A percentile compares a stretch with the other conserved stretches of the same genome.
phyloP scores from a whole-genome alignment of 129 eudicot species.

The Artemisia tridentata region DNA sequence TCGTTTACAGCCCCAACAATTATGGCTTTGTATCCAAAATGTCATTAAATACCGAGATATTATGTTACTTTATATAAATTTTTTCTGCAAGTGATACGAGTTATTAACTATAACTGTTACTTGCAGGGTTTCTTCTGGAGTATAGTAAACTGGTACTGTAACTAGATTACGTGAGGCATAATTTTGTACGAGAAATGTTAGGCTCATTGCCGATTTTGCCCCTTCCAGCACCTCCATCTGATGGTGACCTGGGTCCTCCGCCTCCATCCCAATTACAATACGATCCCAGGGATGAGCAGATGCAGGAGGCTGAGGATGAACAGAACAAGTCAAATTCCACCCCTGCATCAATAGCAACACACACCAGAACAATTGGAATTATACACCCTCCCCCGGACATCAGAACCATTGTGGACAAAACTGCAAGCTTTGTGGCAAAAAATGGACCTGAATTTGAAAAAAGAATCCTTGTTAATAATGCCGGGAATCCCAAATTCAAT shows the following conservation, averaged over 20 bases:
- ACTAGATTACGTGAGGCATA: not conserved
- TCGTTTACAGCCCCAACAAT: no score
- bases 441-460: conserved; percentile 89
- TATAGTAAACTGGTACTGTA: conserved; percentile 26
- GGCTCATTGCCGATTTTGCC: conserved; percentile 75
- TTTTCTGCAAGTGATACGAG: not conserved
- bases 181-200: conserved; percentile 36
- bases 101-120: not conserved
- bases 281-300: conserved; percentile 44
- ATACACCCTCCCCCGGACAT: conserved; percentile 93
- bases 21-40: not conserved
- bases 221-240: conserved; percentile 87
- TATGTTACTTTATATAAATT: not conserved
- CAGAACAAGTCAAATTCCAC: conserved; percentile 30
- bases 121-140: conserved; percentile 24
- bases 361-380: conserved; percentile 79
- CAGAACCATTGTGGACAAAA: conserved; percentile 77
- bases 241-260: conserved; percentile 82
- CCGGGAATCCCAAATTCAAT: conserved; percentile 79
- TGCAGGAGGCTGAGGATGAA: conserved; percentile 44
- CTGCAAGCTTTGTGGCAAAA: conserved; percentile 81
- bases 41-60: not conserved
- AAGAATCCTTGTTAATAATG: conserved; percentile 64
- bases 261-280: conserved; percentile 64
- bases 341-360: conserved; percentile 73